Base-by-base conservation (phyloP, 495 filamentous ascomycete genomes). In the Penicillium coprophilum region DNA sequence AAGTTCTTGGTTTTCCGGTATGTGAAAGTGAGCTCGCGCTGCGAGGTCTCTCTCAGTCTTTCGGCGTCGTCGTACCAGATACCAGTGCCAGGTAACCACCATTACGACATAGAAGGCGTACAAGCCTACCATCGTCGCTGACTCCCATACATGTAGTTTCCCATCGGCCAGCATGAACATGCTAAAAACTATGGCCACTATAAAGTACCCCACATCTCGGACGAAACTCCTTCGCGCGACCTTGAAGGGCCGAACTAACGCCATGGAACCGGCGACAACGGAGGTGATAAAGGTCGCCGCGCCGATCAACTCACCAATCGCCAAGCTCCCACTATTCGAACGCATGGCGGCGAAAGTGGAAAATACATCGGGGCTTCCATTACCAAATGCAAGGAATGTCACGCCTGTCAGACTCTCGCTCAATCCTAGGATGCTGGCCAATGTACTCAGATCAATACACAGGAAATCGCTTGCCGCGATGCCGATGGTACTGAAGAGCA, bases 311-410 rank as follows among this genome's bases (percentile, higher is more conserved):
- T 99, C 95, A 30, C 95, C 95, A 57, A 97, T 85, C 1, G 95
- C 95, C 72, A 99, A 80, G 71, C 92, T 96, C 4, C 92, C 95
- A 64, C 91, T 96, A 62, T 97, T 89, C 24, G 92, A 94, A 67
- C 86, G 86, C 92, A 99, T 97, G 55, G 95, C 95, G 28, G 93
- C 95, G 66, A 97, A 97, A 3, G 95, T 99, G 38, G 90, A 96
- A 71, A 99, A 99, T 17, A 99, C 92, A 71, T 99, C 95, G 0
- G 95, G 95, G 60, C 92, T 97, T n/a, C 95, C 95, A 74, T 99
- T 99, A 50, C 95, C 95, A 71, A 99, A 94, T 4, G 95, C 95
- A 48, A 97, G 78, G 63, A 99, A 96, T 1, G 95, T 99, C 17
- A 98, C 95, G 23, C 95, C 95, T 0, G 95, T 91, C 76, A 97